Evolutionary conservation across 805 yeast species (phyloP), one percentile per base, ranked within the genome.

Genomic region (Wilhelminamyces savonicus): DNA sequence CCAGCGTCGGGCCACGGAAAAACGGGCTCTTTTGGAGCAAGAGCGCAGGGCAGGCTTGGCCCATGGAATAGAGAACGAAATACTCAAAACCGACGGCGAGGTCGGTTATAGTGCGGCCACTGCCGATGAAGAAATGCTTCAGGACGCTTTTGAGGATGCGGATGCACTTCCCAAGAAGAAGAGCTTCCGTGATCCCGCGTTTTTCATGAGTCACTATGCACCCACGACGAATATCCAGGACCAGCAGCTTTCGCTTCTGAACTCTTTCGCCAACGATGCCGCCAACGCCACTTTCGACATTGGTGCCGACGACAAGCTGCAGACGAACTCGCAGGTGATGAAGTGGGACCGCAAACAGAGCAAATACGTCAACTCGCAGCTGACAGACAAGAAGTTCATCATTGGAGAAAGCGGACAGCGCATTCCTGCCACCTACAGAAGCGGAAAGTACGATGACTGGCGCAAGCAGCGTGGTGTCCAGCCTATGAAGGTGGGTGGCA

Each of bases 401-500:
- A 80, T 86, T 40, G 94, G 97, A 38, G 99, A 92, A 55, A 80
- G 85, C 55, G 99, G 99, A 6, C 87, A 82, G 46, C 76, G 74
- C 52, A 76, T 92, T 28, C 96, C 97, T 5, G 97, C 98, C 1
- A 71, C 92, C 10, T 86, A 78, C 61, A 72, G 84, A 50, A 78
- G 94, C 2, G 99, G 99, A 26, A 77, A 85, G 41, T 92, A 76
- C 49, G 97, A 88, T 32, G 81, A 79, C 24, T 92, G 99, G 99
- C 82, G 82, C 52, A 70, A 77, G 40, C 75, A 77, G 22, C 74
- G 86, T 54, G 74, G 71, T 41, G 48, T 76, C 26, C 66, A 69
- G 31, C 67, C 76, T 26, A 42, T 64, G 31, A 66, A 66, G 40
- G 74, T 69, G 16, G 87, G 84, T 9, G 62, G 81, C 0, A 50